Evolutionary conservation across 1,284 basidiomycete species (phyloP).

Genomic region (Anthracocystis panici-leucophaei): DNA sequence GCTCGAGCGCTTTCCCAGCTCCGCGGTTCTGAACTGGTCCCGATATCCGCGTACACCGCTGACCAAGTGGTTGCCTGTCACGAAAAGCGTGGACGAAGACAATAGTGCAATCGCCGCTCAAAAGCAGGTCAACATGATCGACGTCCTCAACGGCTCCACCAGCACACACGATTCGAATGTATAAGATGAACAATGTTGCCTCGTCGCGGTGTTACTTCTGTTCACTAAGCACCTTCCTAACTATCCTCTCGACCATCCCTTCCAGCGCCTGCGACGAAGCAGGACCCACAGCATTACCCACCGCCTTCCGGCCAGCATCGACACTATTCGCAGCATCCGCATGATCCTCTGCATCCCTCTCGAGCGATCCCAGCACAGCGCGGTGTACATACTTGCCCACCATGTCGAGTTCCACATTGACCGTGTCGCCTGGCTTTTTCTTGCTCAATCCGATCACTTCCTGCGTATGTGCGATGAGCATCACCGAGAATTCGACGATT

Average conservation of each 20-base stretch:
- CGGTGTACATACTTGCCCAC: constrained; percentile 68
- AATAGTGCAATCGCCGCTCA: neutral
- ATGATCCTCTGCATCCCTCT: constrained; percentile 42
- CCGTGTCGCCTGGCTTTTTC: constrained; percentile 64
- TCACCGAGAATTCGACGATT: constrained; percentile 67
- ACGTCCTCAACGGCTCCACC: constrained; percentile 9
- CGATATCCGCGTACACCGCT: neutral
- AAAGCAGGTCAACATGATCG: constrained; percentile 12
- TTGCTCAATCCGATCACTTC: constrained; percentile 64
- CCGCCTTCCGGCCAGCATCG: constrained; percentile 36
- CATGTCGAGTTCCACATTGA: constrained; percentile 69
- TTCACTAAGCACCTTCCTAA: constrained; percentile 48
- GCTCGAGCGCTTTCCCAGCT: constrained; percentile 12
- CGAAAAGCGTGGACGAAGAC: neutral
- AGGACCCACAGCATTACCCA: constrained; percentile 28
- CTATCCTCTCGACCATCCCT: constrained; percentile 53
- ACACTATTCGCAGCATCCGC: constrained; percentile 24
- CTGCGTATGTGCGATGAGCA: constrained; percentile 69
- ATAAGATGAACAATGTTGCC: neutral
- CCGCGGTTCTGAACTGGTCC: neutral
- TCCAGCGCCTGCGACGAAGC: constrained; percentile 47
- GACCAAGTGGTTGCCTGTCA: neutral
- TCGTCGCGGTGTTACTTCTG: constrained; percentile 24
- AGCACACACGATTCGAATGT: neutral
- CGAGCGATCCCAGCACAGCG: constrained; percentile 55